Percentiles rank a stretch among this genome's conserved stretches.
Conservation (phyloP, 139 green algal species). For the Eudorina sp. region DNA sequence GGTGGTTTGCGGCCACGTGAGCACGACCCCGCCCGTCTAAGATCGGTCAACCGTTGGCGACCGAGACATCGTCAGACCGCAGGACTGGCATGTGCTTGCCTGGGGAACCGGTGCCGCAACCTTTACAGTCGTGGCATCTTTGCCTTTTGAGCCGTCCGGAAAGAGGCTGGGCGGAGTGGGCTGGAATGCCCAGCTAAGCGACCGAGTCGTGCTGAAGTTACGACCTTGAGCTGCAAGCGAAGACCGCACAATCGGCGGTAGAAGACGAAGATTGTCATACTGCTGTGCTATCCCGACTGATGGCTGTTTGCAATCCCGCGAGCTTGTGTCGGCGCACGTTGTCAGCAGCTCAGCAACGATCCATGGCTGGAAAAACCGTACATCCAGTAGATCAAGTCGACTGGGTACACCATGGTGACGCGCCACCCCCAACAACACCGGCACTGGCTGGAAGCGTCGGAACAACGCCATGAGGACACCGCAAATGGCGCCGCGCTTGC, state of each 20-base stretch:
- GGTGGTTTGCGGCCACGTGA: not conserved
- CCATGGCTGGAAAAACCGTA: not conserved
- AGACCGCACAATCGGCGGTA: slow-evolving; percentile 8
- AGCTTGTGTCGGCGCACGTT: slow-evolving; percentile 20
- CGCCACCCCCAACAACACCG: slow-evolving; percentile 1
- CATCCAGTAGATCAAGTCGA: not conserved
- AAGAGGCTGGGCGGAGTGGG: slow-evolving; percentile 1
- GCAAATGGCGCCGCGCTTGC: not conserved
- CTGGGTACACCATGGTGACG: not conserved
- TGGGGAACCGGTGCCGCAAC: not conserved
- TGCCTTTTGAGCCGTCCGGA: not conserved
- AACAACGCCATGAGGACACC: not conserved
- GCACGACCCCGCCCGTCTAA: not conserved
- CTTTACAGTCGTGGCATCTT: slow-evolving; percentile 6
- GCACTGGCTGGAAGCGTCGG: slow-evolving; percentile 7
- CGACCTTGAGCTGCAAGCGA: slow-evolving; percentile 1
- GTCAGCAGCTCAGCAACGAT: not conserved
- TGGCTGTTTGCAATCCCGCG: not conserved
- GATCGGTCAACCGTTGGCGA: not conserved
- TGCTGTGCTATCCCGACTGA: not conserved
- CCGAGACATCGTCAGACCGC: not conserved
- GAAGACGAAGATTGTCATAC: not conserved
- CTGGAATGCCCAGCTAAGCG: not conserved
- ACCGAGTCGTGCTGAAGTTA: not conserved
- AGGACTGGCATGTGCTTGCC: not conserved